phyloP scores from a whole-genome alignment of 202 grass and related monocot species.

The Schoenoplectus triqueter region DNA sequence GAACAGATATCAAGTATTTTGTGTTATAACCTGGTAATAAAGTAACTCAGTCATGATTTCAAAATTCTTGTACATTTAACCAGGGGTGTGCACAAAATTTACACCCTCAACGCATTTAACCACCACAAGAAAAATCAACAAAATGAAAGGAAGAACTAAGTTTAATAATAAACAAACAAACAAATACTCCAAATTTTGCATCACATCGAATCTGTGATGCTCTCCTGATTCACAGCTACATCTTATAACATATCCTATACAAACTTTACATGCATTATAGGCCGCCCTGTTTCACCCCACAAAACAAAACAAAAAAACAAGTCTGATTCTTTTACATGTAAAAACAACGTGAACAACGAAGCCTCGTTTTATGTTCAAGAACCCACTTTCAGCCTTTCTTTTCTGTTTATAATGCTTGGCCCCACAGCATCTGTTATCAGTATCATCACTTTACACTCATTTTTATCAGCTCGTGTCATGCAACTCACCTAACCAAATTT shows the following conservation, averaged over 20 bases:
- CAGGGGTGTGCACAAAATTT: conserved; percentile 32
- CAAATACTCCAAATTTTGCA: conserved; percentile 38
- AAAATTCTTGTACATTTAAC: conserved; percentile 34
- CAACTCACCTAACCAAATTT: conserved; percentile 30
- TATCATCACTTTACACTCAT: neutral
- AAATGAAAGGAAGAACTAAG: conserved; percentile 18
- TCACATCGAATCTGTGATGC: conserved; percentile 28
- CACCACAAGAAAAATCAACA: conserved; percentile 25
- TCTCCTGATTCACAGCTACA: conserved; percentile 35
- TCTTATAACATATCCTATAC: conserved; percentile 64
- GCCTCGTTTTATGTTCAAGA: neutral
- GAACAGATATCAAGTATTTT: too few species aligned
- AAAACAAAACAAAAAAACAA: conserved; percentile 37
- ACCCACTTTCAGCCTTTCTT: neutral
- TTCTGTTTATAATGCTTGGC: conserved; percentile 12
- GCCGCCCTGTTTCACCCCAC: conserved; percentile 45
- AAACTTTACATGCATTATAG: conserved; percentile 75
- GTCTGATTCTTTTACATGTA: conserved; percentile 58
- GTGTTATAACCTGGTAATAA: neutral
- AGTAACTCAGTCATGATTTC: conserved; percentile 15
- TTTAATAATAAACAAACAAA: conserved; percentile 37
- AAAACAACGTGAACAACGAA: conserved; percentile 55
- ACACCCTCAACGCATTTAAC: conserved; percentile 36
- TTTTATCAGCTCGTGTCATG: conserved; percentile 10
- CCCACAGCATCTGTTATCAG: conserved; percentile 16